phyloP scores from a whole-genome alignment of 345 rosid species.

The Aethionema arabicum region DNA sequence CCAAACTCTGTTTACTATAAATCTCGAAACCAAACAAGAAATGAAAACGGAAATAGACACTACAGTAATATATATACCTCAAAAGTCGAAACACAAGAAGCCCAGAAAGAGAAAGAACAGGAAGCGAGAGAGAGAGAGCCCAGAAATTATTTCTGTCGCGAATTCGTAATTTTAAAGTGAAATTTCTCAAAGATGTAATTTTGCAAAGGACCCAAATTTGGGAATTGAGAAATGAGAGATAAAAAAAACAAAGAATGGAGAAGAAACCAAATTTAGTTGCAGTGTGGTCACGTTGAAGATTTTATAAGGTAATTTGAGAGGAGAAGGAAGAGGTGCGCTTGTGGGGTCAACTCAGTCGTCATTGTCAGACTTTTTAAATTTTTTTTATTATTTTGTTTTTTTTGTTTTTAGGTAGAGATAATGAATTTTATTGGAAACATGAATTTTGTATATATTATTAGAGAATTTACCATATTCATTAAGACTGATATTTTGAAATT shows the following conservation, averaged over 20 bases:
- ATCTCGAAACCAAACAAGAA: neutral
- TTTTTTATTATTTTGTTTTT: neutral
- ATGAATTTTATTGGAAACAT: no score
- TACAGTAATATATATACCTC: slow-evolving; percentile 4
- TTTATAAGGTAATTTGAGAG: neutral
- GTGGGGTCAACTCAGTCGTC: slow-evolving; percentile 1
- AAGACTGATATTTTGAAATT: no score
- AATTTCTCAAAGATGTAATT: neutral
- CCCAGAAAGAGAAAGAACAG: slow-evolving; percentile 4
- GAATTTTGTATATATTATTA: no score
- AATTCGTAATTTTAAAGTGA: neutral
- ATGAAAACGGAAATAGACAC: neutral
- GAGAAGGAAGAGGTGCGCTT: neutral
- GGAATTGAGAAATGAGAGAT: slow-evolving; percentile 1
- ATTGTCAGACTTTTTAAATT: neutral
- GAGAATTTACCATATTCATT: no score
- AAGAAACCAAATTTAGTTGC: neutral
- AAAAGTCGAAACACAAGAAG: slow-evolving; percentile 3
- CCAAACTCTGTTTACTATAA: neutral
- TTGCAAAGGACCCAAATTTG: neutral
- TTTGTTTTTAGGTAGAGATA: neutral
- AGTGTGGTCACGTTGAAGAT: slow-evolving; percentile 12
- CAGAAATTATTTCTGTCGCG: neutral
- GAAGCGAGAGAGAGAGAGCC: neutral
- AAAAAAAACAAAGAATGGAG: slow-evolving; percentile 2